Evolutionary conservation across 2,329 filamentous ascomycete species (phyloP).

Genomic region (Aspergillus pseudonomiae): DNA sequence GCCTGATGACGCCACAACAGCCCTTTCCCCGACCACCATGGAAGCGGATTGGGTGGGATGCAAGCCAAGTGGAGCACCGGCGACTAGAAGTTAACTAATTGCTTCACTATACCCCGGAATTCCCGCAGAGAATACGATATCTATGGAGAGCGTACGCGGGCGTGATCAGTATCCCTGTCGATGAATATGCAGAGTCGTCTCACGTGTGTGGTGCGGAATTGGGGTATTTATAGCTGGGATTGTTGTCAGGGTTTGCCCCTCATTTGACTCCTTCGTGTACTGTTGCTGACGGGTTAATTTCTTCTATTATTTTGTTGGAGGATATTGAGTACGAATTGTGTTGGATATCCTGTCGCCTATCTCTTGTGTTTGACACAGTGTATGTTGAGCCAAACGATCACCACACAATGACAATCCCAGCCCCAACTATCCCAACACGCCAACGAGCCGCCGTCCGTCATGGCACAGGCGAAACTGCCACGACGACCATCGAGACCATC

Average conservation of each 20-base stretch:
- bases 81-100: neutral
- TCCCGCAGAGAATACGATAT: neutral
- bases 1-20: neutral
- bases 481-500: conserved; percentile 4
- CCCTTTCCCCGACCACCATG: neutral
- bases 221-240: neutral
- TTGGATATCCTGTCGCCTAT: neutral
- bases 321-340: neutral
- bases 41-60: neutral
- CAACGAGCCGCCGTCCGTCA: conserved; percentile 10
- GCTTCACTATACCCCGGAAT: neutral
- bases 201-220: neutral
- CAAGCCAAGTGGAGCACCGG: neutral
- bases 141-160: neutral
- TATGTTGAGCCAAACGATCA: neutral
- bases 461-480: neutral
- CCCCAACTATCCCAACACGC: too few species aligned
- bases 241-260: neutral
- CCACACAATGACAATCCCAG: conserved; percentile 6
- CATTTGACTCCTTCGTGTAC: neutral
- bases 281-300: neutral
- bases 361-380: too few species aligned
- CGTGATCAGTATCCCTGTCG: neutral
- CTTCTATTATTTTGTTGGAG: too few species aligned
- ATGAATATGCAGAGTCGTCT: neutral